A percentile compares a stretch with the other conserved stretches of the same genome.
These are phyloP conservation scores for Zychaea mexicana DNA, from an alignment of 371 early-diverging fungal species.

Conservation along the genomic window DNA sequence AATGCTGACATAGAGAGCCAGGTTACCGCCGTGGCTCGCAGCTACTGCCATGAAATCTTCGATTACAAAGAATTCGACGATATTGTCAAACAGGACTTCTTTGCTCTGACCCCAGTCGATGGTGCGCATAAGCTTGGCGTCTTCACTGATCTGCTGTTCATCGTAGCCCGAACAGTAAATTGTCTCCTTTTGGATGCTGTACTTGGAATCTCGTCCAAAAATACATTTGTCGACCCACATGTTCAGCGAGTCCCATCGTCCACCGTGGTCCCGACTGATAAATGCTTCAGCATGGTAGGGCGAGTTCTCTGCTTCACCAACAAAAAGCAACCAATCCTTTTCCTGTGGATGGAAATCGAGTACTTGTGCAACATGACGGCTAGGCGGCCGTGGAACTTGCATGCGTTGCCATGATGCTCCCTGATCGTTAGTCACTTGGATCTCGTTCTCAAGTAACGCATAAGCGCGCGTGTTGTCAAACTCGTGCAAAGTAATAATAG, in stretches of 20 bases:
- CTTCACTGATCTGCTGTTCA: slow-evolving; percentile 56
- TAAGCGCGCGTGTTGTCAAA: slow-evolving; percentile 63
- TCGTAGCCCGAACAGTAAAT: slow-evolving; percentile 75
- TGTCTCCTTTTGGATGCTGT: slow-evolving; percentile 63
- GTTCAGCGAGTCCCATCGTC: slow-evolving; percentile 72
- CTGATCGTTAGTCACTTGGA: slow-evolving; percentile 69
- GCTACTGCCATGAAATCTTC: slow-evolving; percentile 77
- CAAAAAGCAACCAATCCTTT: slow-evolving; percentile 80
- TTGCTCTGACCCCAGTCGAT: slow-evolving; percentile 38
- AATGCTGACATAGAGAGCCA: slow-evolving; percentile 68
- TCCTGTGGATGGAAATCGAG: slow-evolving; percentile 86
- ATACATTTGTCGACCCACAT: slow-evolving; percentile 88
- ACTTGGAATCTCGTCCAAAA: slow-evolving; percentile 75
- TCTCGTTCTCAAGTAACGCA: slow-evolving; percentile 55
- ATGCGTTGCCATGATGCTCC: slow-evolving; percentile 66
- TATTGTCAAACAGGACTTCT: slow-evolving; percentile 46
- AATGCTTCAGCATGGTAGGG: slow-evolving; percentile 69
- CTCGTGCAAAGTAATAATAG: slow-evolving; percentile 52
- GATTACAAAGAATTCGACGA: slow-evolving; percentile 67
- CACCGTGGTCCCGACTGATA: slow-evolving; percentile 73
- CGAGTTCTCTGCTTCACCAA: slow-evolving; percentile 54
- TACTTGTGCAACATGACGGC: slow-evolving; percentile 52
- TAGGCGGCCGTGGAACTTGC: slow-evolving; percentile 64
- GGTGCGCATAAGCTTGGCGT: slow-evolving; percentile 58
- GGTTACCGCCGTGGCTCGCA: slow-evolving; percentile 46